Evolutionary conservation across 768 basidiomycete genomes (phyloP), one percentile per base, ranked within the genome.

Genomic region (Leccinum pellstonianum): DNA sequence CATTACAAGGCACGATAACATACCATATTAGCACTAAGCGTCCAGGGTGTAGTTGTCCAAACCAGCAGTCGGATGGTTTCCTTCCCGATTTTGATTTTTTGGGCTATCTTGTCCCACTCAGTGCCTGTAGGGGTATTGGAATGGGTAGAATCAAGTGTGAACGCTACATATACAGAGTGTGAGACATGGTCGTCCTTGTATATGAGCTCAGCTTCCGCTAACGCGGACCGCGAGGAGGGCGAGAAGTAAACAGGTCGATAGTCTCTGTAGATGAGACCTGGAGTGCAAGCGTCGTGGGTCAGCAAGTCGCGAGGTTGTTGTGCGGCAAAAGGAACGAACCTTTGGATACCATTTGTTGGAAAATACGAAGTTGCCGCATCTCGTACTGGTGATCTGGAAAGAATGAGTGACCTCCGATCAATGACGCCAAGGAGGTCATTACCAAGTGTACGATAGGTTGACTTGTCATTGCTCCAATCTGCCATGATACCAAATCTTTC

Each of bases 11-110:
- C 33, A 19, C 25, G n/a, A 31, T 46, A 9, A 58, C 81, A 46
- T 64, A 94, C 95, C 90, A 95, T 93, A 68, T 99, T 98, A 1
- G 93, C 92, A 5, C 91, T 93, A 51, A 98, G 76, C 4, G 93
- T 98, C 96, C 96, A 99, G 1, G 96, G 92, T 0, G 96, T 98
- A 4, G 96, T 98, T 3, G 96, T 98, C 96, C 96, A 99, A 4
- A 96, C 90, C 17, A 94, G 77, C 10, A 97, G 66, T 29, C 81
- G 79, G 11, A 87, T 73, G 52, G 66, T 17, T 64, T 70, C 69
- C 2, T 68, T 63, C 7, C 81, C 55, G 15, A 79, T 59, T 15
- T 76, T 58, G 15, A 79, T 59, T 15, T 76, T 58, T 23, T 70
- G 74, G 50, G 81, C 12, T 38, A 64, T 49, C 52, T 57, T 58